Percentiles rank a stretch among this genome's conserved stretches.
These are phyloP conservation scores for Colletotrichum somersetense DNA, from an alignment of 2,329 filamentous ascomycete species.

Conservation along the genomic window DNA sequence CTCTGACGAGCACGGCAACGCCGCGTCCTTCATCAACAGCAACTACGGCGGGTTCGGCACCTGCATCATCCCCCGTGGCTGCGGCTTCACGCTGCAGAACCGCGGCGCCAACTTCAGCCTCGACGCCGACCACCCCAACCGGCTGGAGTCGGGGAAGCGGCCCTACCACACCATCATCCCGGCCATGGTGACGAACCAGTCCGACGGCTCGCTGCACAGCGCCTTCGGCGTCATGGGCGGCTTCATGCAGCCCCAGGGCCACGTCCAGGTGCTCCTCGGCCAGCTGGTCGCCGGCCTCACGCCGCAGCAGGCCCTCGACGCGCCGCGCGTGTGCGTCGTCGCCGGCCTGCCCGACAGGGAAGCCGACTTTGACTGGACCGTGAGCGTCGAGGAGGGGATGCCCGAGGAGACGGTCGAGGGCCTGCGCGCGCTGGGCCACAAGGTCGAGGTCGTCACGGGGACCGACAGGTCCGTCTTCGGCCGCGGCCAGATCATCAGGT, in stretches of 20 bases:
- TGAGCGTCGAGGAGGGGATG: conserved; percentile 89
- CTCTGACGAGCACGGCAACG: conserved; percentile 86
- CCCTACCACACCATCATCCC: conserved; percentile 99
- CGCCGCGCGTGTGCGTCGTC: conserved; percentile 90
- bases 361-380: conserved; percentile 70
- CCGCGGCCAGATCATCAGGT: conserved; percentile 86
- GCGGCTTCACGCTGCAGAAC: conserved; percentile 95
- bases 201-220: conserved; percentile 80
- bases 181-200: conserved; percentile 83
- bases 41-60: conserved; percentile 94
- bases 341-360: conserved; percentile 75
- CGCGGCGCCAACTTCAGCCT: conserved; percentile 90
- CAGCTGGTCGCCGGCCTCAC: conserved; percentile 85
- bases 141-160: conserved; percentile 82
- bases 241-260: conserved; percentile 98
- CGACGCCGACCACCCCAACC: conserved; percentile 79
- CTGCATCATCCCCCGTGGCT: conserved; percentile 83
- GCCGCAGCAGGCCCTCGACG: conserved; percentile 90
- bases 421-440: conserved; percentile 78
- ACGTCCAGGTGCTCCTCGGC: conserved; percentile 92
- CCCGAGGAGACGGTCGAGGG: conserved; percentile 74
- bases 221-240: conserved; percentile 98
- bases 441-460: conserved; percentile 76
- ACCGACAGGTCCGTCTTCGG: conserved; percentile 80
- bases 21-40: conserved; percentile 96